Evolutionary conservation across 2,329 filamentous ascomycete species (phyloP).

Genomic region (Exophiala spinifera): DNA sequence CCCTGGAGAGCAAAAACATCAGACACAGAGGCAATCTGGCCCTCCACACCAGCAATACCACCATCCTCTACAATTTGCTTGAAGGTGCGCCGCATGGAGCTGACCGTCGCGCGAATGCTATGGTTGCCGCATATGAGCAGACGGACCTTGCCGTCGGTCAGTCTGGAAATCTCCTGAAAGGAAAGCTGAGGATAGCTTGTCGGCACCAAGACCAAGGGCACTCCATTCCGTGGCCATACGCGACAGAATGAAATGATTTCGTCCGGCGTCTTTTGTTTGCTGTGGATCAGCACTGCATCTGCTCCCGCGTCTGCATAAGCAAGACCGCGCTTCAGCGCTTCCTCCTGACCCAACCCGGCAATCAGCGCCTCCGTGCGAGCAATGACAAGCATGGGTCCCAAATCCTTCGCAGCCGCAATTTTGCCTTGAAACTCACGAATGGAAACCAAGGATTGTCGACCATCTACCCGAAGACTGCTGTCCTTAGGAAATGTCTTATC

Average conservation of each 20-base stretch:
- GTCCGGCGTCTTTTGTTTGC: constrained; percentile 14
- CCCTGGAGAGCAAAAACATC: constrained; percentile 18
- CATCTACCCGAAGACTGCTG: constrained; percentile 8
- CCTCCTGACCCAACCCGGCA: constrained; percentile 9
- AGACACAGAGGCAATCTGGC: constrained; percentile 8
- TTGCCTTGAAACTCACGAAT: constrained; percentile 18
- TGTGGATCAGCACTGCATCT: constrained; percentile 18
- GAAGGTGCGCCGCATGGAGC: constrained; percentile 5
- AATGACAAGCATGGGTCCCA: constrained; percentile 10
- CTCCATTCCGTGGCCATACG: constrained; percentile 6
- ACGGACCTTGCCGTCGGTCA: constrained; percentile 10
- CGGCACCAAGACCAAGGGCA: constrained; percentile 17
- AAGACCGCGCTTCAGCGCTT: constrained; percentile 6
- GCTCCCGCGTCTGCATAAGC: constrained; percentile 17
- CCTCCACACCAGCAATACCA: constrained; percentile 13
- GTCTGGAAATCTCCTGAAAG: constrained; percentile 4
- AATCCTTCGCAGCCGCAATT: constrained; percentile 13
- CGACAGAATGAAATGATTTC: constrained; percentile 18
- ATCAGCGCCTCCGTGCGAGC: constrained; percentile 18
- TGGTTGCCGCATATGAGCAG: constrained; percentile 20
- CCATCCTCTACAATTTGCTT: constrained; percentile 5
- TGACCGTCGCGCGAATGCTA: constrained; percentile 5
- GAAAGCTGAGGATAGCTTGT: constrained; percentile 19
- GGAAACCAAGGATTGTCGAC: constrained; percentile 9
- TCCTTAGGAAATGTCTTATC: constrained; percentile 36